A percentile compares a stretch with the other conserved stretches of the same genome.
These are phyloP conservation scores for Alternaria solani DNA, from an alignment of 2,329 filamentous ascomycete species.

Conservation along the genomic window DNA sequence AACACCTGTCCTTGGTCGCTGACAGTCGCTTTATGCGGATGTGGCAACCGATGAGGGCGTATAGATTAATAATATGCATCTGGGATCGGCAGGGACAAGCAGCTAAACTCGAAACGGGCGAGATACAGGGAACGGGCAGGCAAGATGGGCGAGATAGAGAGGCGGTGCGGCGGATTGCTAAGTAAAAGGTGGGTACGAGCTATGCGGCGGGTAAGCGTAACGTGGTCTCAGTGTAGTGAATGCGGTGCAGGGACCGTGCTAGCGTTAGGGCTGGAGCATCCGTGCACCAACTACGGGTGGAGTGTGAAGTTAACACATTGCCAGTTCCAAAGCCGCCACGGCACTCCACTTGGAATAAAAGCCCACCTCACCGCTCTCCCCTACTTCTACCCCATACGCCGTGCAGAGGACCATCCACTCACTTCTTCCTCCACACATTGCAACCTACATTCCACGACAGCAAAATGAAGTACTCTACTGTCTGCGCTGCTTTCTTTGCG, in stretches of 20 bases:
- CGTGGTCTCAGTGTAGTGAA: constrained; percentile 33
- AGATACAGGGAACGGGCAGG: constrained; percentile 1
- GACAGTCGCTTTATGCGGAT: constrained; percentile 3
- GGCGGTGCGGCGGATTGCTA: constrained; percentile 8
- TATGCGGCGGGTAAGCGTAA: constrained; percentile 21
- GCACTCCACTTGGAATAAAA: constrained; percentile 32
- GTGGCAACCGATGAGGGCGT: constrained; percentile 14
- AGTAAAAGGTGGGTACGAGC: constrained; percentile 3
- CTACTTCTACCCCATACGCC: constrained; percentile 25
- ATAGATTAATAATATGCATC: constrained; percentile 39
- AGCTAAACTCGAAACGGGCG: constrained; percentile 24
- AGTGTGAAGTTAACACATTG: too few species aligned
- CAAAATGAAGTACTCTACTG: constrained; percentile 48
- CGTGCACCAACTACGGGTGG: background rate
- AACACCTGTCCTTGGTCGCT: constrained; percentile 41
- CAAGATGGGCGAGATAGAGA: background rate
- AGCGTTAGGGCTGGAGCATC: constrained; percentile 8
- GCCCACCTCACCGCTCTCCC: constrained; percentile 23
- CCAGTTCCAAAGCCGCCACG: constrained; percentile 23
- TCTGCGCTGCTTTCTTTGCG: constrained; percentile 56
- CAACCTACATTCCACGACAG: constrained; percentile 19
- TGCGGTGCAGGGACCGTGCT: constrained; percentile 10
- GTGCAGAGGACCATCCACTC: constrained; percentile 27
- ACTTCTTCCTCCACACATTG: constrained; percentile 10
- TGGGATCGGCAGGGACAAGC: constrained; percentile 19